Base-by-base conservation (phyloP, 176 grass and related monocot genomes). In the Poa annua region DNA sequence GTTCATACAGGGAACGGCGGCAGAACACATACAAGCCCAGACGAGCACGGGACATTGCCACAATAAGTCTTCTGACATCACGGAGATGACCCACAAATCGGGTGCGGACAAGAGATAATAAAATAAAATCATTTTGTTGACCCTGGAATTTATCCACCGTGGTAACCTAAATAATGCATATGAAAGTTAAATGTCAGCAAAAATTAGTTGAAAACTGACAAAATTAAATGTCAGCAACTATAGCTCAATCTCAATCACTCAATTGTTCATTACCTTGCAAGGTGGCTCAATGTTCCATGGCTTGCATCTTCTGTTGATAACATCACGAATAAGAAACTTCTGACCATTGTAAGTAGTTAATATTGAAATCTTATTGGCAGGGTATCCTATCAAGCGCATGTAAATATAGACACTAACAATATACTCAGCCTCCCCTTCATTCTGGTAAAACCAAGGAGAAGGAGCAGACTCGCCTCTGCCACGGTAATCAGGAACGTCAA, bases 121-220 rank as follows among this genome's bases (percentile, higher is more conserved):
- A 67, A 88, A 99, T 99, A 89, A 96, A 96, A 86, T 99, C 96
- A 88, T 99, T 99, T 75, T 99, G 96, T 71, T 99, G 96, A 26
- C 96, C 96, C 87, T 99, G 96, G 75, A 99, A 99, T 83, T 99
- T 99, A 51, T 99, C 96, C 65, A 99, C 96, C 29, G 96, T 99
- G 2, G 89, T 66, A 81, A 96, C 88, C 95, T 97, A 88, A 26
- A 86, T 22, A 65, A 44, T 11, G 48, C 17, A 93, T 63, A 24
- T 12, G 13, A 72, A 64, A 71, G 16, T 57, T 16, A 70, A 86
- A 76, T 75, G 76, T 87, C 73, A 89, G 51, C 42, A 82, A 26
- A 49, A 56, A 26, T 69, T 49, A 78, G 3, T 41, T 22, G 77
- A 86, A 34, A 51, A 22, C 41, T 34, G 5, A 67, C 67, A 36